A percentile compares a stretch with the other conserved stretches of the same genome.
Conservation (phyloP, 352 stramenopile genomes). For the Phytophthora vignae region DNA sequence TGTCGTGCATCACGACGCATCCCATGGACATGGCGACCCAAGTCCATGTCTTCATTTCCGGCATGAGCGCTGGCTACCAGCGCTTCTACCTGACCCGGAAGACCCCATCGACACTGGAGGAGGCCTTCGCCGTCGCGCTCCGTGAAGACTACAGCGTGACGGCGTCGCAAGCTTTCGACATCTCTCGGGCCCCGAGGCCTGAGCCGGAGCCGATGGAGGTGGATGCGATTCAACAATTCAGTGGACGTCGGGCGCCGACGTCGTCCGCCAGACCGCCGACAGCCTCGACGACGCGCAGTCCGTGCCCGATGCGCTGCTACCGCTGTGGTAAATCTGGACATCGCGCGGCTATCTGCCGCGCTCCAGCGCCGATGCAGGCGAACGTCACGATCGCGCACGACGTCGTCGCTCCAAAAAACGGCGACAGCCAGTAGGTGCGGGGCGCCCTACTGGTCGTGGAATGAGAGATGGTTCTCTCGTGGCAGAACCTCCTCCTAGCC, state of each 20-base stretch:
- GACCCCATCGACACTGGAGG: constrained; percentile 3
- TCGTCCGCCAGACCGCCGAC: not conserved
- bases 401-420: constrained; percentile 10
- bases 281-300: not conserved
- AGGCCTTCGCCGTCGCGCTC: constrained; percentile 21
- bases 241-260: not conserved
- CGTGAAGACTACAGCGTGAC: constrained; percentile 30
- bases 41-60: constrained; percentile 29
- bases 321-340: constrained; percentile 14
- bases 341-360: constrained; percentile 20
- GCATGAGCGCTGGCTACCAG: constrained; percentile 27
- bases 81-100: constrained; percentile 30
- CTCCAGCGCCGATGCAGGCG: constrained; percentile 7
- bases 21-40: constrained; percentile 31
- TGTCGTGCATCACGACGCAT: constrained; percentile 3
- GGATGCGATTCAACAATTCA: constrained; percentile 13
- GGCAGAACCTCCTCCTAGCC: too few relatives aligned
- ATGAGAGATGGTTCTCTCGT: too few relatives aligned
- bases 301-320: constrained; percentile 10
- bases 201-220: constrained; percentile 25
- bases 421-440: constrained; percentile 21
- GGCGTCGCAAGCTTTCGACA: constrained; percentile 12
- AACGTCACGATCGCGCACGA: not conserved
- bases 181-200: not conserved
- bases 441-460: too few relatives aligned